Percentiles rank a stretch among this genome's conserved stretches.
Evolutionary conservation across 2,329 filamentous ascomycete species (phyloP).

Genomic region (Monosporascus sp.): DNA sequence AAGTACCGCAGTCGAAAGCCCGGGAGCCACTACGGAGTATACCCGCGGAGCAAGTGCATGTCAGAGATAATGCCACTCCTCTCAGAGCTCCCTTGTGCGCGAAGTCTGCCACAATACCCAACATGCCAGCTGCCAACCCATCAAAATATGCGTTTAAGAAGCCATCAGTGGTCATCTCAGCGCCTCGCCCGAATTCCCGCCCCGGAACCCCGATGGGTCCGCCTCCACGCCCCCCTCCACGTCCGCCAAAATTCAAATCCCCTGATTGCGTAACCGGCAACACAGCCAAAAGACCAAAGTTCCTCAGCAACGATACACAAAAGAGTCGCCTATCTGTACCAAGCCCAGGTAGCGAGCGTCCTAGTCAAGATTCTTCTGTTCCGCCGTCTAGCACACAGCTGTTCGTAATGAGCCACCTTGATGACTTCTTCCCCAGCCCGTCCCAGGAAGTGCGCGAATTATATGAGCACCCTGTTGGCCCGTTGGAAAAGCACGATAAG

Average conservation of each 20-base stretch:
- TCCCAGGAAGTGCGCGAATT: slow-evolving; percentile 52
- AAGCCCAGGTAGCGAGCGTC: neutral
- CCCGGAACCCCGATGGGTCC: slow-evolving; percentile 19
- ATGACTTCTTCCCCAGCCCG: slow-evolving; percentile 51
- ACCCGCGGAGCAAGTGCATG: slow-evolving; percentile 3
- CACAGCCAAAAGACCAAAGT: slow-evolving; percentile 10
- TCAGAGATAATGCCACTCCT: slow-evolving; percentile 2
- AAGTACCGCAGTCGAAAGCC: slow-evolving; percentile 4
- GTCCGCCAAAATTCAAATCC: slow-evolving; percentile 20
- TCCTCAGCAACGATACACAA: slow-evolving; percentile 13
- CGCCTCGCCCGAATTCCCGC: slow-evolving; percentile 8
- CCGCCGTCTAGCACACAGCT: slow-evolving; percentile 43
- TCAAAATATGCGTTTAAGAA: slow-evolving; percentile 1
- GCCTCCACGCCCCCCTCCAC: slow-evolving; percentile 17
- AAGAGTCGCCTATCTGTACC: neutral
- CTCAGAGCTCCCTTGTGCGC: neutral
- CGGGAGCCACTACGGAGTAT: slow-evolving; percentile 8
- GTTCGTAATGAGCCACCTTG: slow-evolving; percentile 43
- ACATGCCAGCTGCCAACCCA: neutral
- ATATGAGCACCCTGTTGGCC: slow-evolving; percentile 28
- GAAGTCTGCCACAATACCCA: neutral
- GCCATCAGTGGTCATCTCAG: slow-evolving; percentile 1
- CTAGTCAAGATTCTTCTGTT: neutral
- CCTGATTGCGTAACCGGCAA: slow-evolving; percentile 1
- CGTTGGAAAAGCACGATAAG: slow-evolving; percentile 17